phyloP scores from a whole-genome alignment of 345 rosid species.

The Pistacia atlantica region DNA sequence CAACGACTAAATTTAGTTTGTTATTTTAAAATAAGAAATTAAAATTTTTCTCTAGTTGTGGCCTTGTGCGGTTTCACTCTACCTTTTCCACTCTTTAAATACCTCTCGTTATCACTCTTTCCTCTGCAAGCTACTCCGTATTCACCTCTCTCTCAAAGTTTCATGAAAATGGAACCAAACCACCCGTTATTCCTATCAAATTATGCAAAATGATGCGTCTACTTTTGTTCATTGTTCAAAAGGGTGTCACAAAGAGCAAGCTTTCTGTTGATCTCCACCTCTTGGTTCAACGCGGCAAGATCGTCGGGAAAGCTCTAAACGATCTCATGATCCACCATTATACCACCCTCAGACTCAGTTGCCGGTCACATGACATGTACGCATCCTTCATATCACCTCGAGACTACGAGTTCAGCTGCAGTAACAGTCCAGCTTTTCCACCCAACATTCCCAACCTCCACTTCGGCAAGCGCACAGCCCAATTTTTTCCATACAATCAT shows the following conservation, averaged over 20 bases:
- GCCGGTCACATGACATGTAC: conserved; percentile 26
- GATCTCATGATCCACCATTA: conserved; percentile 32
- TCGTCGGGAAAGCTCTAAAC: conserved; percentile 30
- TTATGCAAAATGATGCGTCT: conserved; percentile 21
- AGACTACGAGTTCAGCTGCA: conserved; percentile 50
- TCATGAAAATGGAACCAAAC: conserved; percentile 11
- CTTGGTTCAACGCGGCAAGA: conserved; percentile 36
- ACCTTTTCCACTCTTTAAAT: not conserved
- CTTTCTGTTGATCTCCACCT: conserved; percentile 19
- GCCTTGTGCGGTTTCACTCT: no score
- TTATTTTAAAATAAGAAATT: no score
- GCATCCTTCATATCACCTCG: conserved; percentile 26
- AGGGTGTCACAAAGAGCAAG: conserved; percentile 36
- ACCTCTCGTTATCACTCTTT: not conserved
- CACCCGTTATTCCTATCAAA: conserved; percentile 25
- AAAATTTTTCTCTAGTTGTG: no score
- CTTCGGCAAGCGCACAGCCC: conserved; percentile 9
- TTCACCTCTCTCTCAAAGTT: not conserved
- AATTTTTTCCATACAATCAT: not conserved
- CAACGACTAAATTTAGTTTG: not conserved
- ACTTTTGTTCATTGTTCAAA: conserved; percentile 28
- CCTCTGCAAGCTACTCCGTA: not conserved
- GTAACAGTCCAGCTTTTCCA: conserved; percentile 25
- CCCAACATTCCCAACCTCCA: conserved; percentile 7
- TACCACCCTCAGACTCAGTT: conserved; percentile 6